Evolutionary conservation across 495 filamentous ascomycete genomes (phyloP), one percentile per base, ranked within the genome.

Genomic region (Trichoderma asperelloides): DNA sequence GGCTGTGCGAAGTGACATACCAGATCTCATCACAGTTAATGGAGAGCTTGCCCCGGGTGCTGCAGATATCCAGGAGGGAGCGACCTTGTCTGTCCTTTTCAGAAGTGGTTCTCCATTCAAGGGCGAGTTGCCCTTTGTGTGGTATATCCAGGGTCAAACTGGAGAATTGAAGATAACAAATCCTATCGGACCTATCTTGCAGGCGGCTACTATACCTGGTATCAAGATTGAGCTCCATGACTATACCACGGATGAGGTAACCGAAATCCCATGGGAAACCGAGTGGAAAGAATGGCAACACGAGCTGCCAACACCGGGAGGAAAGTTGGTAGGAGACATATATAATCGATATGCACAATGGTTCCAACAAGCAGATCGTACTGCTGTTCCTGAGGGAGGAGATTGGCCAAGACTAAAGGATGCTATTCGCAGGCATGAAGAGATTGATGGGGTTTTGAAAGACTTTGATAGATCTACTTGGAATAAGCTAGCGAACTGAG

Each of bases 141-240:
- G 86, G 87, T 75, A 71, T 0, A 84, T 89, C 63, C 76, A 79
- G 39, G 84, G 85, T 51, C 76, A 80, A 33, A 81, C 78, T 68
- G 86, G 85, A 11, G 83, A 87, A 73, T 79, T 88, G 23, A 73
- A 77, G 28, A 71, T 88, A 25, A 76, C 78, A 1, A 76, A 75
- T 0, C 62, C 66, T 0, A 66, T 49, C 7, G 70, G 70, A 1
- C 68, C 74, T 0, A 75, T 76, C 7, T 21, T 84, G 12, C 74
- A 81, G 39, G 75, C 78, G 7, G 72, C 76, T 9, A 68, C 68
- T 11, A 72, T 70, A 25, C 68, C 70, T 0, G 71, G 74, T 1
- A 68, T 75, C 21, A 75, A 75, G n/a, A 74, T 87, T 9, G 73
- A 80, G 66, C 47, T 86, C 9, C 76, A 81, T 41, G 75, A 81